Percentiles rank a stretch among this genome's conserved stretches.
These are phyloP conservation scores for Aspergillus sp. DNA, from an alignment of 2,329 filamentous ascomycete species.

Conservation along the genomic window DNA sequence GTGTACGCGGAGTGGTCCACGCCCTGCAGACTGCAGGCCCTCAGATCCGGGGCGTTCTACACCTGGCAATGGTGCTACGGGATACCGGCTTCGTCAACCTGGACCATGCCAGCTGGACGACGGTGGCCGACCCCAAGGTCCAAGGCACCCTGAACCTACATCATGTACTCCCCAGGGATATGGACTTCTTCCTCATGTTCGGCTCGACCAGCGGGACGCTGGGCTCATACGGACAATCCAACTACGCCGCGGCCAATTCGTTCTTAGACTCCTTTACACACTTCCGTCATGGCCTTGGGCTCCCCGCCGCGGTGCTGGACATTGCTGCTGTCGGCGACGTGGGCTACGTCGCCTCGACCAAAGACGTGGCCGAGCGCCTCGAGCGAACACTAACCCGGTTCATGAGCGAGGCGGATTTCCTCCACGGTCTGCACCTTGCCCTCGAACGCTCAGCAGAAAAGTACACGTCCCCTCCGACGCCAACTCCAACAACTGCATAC, in stretches of 20 bases:
- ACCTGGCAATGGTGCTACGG: conserved; percentile 21
- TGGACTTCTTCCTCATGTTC: conserved; percentile 47
- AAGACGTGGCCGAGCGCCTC: neutral
- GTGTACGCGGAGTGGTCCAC: neutral
- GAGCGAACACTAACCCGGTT: neutral
- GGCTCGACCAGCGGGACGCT: conserved; percentile 36
- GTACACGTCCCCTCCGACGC: neutral
- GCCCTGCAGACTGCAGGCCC: neutral
- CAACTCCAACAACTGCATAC: neutral
- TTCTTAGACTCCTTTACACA: conserved; percentile 34
- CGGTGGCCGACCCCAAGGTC: conserved; percentile 33
- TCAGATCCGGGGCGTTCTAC: conserved; percentile 19
- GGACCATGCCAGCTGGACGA: conserved; percentile 30
- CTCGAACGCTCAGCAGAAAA: neutral
- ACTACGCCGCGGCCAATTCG: conserved; percentile 40
- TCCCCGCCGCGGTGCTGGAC: conserved; percentile 19
- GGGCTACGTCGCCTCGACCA: neutral
- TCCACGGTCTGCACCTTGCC: neutral
- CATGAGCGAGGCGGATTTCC: neutral
- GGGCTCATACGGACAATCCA: conserved; percentile 31
- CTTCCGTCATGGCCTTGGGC: conserved; percentile 24
- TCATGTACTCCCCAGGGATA: conserved; percentile 10
- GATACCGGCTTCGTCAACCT: conserved; percentile 17
- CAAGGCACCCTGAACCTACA: conserved; percentile 32
- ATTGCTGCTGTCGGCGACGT: conserved; percentile 24